These are phyloP conservation scores for Chenopodium album DNA, from an alignment of 148 eudicot species.

Conservation along the genomic window DNA sequence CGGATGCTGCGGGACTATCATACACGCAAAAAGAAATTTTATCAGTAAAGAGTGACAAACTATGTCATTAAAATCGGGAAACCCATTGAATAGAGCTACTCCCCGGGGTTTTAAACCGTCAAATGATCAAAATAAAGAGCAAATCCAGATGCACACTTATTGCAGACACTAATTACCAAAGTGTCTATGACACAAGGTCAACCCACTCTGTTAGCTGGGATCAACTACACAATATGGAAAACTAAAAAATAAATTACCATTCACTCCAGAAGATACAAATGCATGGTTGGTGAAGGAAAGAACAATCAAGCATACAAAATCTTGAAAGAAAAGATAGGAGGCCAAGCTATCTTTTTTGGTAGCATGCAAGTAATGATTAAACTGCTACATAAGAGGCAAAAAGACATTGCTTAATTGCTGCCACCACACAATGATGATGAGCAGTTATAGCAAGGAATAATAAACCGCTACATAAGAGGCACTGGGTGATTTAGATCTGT, in stretches of 20 bases:
- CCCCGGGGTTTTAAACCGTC: background rate
- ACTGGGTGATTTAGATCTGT: too few species aligned
- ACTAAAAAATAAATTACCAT: background rate
- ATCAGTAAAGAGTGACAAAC: slow-evolving; percentile 15
- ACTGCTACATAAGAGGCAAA: background rate
- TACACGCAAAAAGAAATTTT: slow-evolving; percentile 13
- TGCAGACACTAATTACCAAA: background rate
- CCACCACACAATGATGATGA: background rate
- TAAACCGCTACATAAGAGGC: too few species aligned
- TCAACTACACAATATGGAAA: background rate
- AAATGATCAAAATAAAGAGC: background rate
- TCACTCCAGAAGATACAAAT: background rate
- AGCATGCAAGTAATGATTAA: background rate
- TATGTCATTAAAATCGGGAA: background rate
- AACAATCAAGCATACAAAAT: background rate
- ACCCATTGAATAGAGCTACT: background rate
- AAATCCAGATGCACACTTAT: background rate
- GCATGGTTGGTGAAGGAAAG: background rate
- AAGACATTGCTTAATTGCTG: too few species aligned
- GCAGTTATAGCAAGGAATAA: background rate
- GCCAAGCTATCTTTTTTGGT: background rate
- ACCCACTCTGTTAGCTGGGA: background rate
- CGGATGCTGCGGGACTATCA: slow-evolving; percentile 75
- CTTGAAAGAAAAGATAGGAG: background rate
- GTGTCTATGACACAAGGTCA: background rate